Conservation (phyloP, 352 stramenopile species). For the Phytophthora gonapodyides region DNA sequence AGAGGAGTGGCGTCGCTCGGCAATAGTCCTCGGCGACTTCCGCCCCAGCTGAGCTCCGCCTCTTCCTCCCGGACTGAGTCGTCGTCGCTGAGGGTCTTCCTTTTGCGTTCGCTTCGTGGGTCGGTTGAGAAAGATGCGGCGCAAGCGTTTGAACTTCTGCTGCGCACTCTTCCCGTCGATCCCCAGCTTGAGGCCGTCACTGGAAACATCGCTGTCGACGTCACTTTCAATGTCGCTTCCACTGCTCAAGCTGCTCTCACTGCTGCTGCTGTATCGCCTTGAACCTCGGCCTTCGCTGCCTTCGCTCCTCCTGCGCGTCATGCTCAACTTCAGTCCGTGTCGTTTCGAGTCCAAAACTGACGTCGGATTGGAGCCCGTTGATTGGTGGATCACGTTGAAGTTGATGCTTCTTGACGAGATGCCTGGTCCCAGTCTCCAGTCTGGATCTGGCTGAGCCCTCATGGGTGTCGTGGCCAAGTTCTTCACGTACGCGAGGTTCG, state of each 20-base stretch:
- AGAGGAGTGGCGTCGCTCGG: not conserved
- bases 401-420: constrained; percentile 14
- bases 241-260: constrained; percentile 27
- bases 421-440: constrained; percentile 22
- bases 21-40: not conserved
- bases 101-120: constrained; percentile 23
- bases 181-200: constrained; percentile 24
- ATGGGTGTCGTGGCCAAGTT: constrained; percentile 42
- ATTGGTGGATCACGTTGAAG: constrained; percentile 32
- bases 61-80: constrained; percentile 1
- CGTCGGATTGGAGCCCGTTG: constrained; percentile 13
- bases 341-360: constrained; percentile 21
- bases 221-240: constrained; percentile 21
- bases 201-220: constrained; percentile 16
- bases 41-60: not conserved
- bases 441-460: not conserved
- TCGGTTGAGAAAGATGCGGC: constrained; percentile 75
- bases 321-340: constrained; percentile 11
- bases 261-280: constrained; percentile 18
- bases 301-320: constrained; percentile 12
- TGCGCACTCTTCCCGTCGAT: constrained; percentile 41
- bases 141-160: constrained; percentile 56
- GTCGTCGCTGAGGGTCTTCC: constrained; percentile 13
- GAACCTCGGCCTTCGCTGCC: not conserved
- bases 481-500: constrained; percentile 24